phyloP scores from a whole-genome alignment of 352 stramenopile species.

The Phytophthora macrochlamydospora region DNA sequence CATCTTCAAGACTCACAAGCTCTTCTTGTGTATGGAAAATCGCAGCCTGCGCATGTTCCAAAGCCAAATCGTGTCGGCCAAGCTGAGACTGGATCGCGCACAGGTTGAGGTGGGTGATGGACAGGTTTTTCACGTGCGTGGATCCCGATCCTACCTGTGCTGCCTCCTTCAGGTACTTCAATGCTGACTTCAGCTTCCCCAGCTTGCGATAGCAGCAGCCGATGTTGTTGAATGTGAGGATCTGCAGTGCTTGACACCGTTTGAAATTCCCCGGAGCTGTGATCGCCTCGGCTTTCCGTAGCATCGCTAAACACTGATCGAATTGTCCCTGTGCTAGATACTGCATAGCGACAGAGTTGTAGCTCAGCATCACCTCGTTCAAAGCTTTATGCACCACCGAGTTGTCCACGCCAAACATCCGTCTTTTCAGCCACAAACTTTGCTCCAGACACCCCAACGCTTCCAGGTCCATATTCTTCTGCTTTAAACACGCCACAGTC shows the following conservation, averaged over 20 bases:
- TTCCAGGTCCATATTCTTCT: constrained; percentile 80
- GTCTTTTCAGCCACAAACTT: constrained; percentile 72
- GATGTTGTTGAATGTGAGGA: constrained; percentile 86
- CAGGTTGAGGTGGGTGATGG: constrained; percentile 83
- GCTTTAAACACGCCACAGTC: constrained; percentile 67
- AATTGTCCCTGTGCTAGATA: constrained; percentile 58
- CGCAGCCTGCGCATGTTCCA: constrained; percentile 78
- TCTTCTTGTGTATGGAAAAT: constrained; percentile 87
- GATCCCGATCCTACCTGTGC: constrained; percentile 61
- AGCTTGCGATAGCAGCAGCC: constrained; percentile 84
- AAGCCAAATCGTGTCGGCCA: constrained; percentile 63
- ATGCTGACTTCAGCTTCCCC: constrained; percentile 68
- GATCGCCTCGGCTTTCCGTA: constrained; percentile 77
- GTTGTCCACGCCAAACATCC: constrained; percentile 76
- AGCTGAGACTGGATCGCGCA: constrained; percentile 83
- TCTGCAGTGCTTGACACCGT: constrained; percentile 68
- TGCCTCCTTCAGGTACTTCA: constrained; percentile 79
- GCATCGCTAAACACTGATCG: constrained; percentile 69
- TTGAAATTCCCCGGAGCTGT: constrained; percentile 71
- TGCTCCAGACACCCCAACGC: constrained; percentile 78
- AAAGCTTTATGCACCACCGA: constrained; percentile 57
- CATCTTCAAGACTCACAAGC: constrained; percentile 58
- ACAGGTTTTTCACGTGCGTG: constrained; percentile 73
- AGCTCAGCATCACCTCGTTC: constrained; percentile 70
- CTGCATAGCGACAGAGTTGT: constrained; percentile 83